These are phyloP conservation scores for Triticum dicoccoides DNA, from an alignment of 176 grass and related monocot genomes.

Conservation along the genomic window DNA sequence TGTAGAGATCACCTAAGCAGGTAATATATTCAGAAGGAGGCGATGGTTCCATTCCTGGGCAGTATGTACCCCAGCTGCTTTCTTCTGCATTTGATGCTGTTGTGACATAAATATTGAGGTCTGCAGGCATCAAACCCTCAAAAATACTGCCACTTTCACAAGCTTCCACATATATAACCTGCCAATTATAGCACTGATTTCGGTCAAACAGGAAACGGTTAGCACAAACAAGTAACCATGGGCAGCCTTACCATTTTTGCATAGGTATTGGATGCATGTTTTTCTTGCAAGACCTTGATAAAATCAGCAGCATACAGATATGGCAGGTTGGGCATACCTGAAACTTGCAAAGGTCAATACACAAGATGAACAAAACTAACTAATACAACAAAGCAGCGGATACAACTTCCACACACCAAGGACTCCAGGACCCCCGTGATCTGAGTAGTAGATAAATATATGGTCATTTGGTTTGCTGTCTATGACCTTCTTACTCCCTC, in stretches of 20 bases:
- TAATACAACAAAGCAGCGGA: background rate
- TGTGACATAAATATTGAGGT: constrained; percentile 84
- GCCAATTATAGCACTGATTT: constrained; percentile 17
- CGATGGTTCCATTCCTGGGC: constrained; percentile 77
- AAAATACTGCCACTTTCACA: constrained; percentile 98
- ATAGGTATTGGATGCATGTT: constrained; percentile 53
- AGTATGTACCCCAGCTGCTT: constrained; percentile 94
- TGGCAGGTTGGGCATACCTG: constrained; percentile 79
- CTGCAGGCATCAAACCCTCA: constrained; percentile 67
- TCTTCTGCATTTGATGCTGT: constrained; percentile 81
- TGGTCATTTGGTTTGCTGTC: constrained; percentile 64
- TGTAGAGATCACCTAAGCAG: constrained; percentile 92
- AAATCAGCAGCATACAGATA: constrained; percentile 64
- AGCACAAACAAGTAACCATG: background rate
- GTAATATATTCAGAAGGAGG: constrained; percentile 81
- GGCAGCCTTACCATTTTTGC: constrained; percentile 61
- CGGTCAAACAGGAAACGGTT: background rate
- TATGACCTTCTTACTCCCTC: constrained; percentile 76
- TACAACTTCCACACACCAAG: constrained; percentile 46
- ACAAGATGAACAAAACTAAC: background rate
- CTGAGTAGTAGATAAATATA: constrained; percentile 82
- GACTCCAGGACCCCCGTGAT: constrained; percentile 75
- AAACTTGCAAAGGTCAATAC: constrained; percentile 6
- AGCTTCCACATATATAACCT: constrained; percentile 96
- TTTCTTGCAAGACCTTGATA: constrained; percentile 55